phyloP scores from a whole-genome alignment of 306 rosid genomes.

The Glycine latifolia region DNA sequence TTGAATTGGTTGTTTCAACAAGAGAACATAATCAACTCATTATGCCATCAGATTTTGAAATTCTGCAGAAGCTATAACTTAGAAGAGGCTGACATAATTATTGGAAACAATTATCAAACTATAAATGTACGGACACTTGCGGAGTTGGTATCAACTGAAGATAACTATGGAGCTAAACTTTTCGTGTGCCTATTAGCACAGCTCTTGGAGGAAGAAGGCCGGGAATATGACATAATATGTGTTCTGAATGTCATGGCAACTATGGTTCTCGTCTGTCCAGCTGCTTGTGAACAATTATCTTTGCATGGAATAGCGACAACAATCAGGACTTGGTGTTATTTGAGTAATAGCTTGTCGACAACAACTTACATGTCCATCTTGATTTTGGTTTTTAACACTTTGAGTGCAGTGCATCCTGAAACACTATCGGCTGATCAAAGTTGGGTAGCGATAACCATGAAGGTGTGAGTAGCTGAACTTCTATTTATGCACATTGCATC shows the following conservation, averaged over 20 bases:
- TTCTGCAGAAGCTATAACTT: constrained; percentile 64
- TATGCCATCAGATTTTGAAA: constrained; percentile 74
- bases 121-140: constrained; percentile 66
- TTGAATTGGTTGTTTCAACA: constrained; percentile 95
- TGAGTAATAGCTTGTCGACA: constrained; percentile 51
- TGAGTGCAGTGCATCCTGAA: constrained; percentile 67
- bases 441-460: constrained; percentile 74
- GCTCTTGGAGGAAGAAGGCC: constrained; percentile 64
- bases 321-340: constrained; percentile 55
- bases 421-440: constrained; percentile 67
- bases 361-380: constrained; percentile 55
- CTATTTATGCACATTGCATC: constrained; percentile 28
- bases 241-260: constrained; percentile 61
- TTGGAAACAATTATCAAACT: constrained; percentile 50
- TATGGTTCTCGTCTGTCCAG: constrained; percentile 60
- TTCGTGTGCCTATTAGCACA: constrained; percentile 70
- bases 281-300: constrained; percentile 69
- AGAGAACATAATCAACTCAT: constrained; percentile 62
- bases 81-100: constrained; percentile 48
- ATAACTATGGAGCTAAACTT: constrained; percentile 73
- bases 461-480: constrained; percentile 59
- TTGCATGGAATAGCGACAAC: constrained; percentile 67
- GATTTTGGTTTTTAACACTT: constrained; percentile 61
- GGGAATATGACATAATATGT: constrained; percentile 62
- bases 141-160: constrained; percentile 71